phyloP scores from a whole-genome alignment of 2,329 filamentous ascomycete species.

The Ophidiomyces ophidiicola region DNA sequence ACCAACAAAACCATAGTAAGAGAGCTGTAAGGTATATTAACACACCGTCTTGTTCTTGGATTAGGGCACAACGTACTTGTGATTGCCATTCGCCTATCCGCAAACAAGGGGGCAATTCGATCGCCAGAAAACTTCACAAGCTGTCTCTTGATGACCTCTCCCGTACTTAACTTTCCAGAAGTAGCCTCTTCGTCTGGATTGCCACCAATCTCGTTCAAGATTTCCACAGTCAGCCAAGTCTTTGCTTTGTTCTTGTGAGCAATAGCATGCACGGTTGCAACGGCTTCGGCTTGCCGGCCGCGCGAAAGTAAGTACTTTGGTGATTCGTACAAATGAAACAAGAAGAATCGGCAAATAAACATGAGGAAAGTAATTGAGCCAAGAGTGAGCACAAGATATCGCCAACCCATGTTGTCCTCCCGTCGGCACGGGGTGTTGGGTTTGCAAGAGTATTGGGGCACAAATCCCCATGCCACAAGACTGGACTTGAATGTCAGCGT shows the following conservation, averaged over 20 bases:
- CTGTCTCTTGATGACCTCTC: slow-evolving; percentile 46
- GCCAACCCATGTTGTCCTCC: slow-evolving; percentile 58
- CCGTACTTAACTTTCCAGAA: slow-evolving; percentile 31
- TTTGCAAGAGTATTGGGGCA: slow-evolving; percentile 51
- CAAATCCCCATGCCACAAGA: slow-evolving; percentile 59
- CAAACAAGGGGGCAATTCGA: slow-evolving; percentile 53
- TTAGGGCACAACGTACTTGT: slow-evolving; percentile 31
- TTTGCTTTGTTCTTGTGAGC: slow-evolving; percentile 56
- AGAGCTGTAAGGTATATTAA: slow-evolving; percentile 23
- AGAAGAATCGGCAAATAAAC: slow-evolving; percentile 65
- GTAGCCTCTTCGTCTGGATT: slow-evolving; percentile 31
- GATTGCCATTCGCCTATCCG: slow-evolving; percentile 35
- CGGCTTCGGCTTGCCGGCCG: slow-evolving; percentile 66
- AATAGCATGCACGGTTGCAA: slow-evolving; percentile 66
- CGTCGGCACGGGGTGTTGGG: slow-evolving; percentile 30
- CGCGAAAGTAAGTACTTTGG: slow-evolving; percentile 69
- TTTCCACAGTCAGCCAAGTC: slow-evolving; percentile 65
- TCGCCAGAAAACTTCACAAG: slow-evolving; percentile 55
- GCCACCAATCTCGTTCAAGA: slow-evolving; percentile 44
- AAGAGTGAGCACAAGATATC: slow-evolving; percentile 58
- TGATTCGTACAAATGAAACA: slow-evolving; percentile 74
- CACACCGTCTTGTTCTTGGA: neutral
- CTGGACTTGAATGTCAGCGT: slow-evolving; percentile 13
- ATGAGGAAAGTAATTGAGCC: slow-evolving; percentile 62
- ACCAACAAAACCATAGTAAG: slow-evolving; percentile 66